Base-by-base conservation (phyloP, 306 rosid species). In the Cicer judaicum region DNA sequence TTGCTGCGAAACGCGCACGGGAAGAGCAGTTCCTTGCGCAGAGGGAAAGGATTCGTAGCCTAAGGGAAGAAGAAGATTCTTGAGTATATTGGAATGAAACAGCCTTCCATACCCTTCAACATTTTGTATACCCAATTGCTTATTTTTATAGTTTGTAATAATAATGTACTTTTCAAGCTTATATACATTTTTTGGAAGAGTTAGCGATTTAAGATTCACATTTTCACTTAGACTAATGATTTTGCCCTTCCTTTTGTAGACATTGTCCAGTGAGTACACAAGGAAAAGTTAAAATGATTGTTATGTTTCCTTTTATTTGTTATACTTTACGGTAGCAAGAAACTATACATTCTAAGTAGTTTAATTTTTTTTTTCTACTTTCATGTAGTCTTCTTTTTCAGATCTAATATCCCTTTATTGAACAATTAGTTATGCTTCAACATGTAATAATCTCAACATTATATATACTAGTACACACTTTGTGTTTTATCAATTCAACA, bases 1-100 rank as follows among this genome's bases (percentile, higher is more conserved):
- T 88, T 24, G 96, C 98, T 72, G 88, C 82, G 13, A 94, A 92
- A 77, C 80, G 80, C 75, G 96, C 89, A 71, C 89, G 76, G 73
- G 91, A 94, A 66, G 84, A 89, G 61, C 80, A 90, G 79, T 80
- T 87, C 53, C 84, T 82, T 66, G 85, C 88, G 2, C 96, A 89
- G 64, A 85, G 85, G 72, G 91, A 69, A 11, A 76, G 89, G 69
- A 80, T 88, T 60, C 90, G 89, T 8, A 79, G 77, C 64, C 78
- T 92, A 13, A 86, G 75, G 78, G 84, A 90, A 65, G 86, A 90
- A 76, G 88, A 89, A 76, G 88, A 90, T 74, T 84, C 93, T 11
- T 89, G 85, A 91, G 54, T 67, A 62, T 34, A 19, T 46, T 43
- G 5, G 47, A 50, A 57, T 21, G 21, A 39, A 15, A 53, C 13